Evolutionary conservation across 345 rosid genomes (phyloP), one percentile per base, ranked within the genome.

Genomic region (Eucalyptus lansdowneana): DNA sequence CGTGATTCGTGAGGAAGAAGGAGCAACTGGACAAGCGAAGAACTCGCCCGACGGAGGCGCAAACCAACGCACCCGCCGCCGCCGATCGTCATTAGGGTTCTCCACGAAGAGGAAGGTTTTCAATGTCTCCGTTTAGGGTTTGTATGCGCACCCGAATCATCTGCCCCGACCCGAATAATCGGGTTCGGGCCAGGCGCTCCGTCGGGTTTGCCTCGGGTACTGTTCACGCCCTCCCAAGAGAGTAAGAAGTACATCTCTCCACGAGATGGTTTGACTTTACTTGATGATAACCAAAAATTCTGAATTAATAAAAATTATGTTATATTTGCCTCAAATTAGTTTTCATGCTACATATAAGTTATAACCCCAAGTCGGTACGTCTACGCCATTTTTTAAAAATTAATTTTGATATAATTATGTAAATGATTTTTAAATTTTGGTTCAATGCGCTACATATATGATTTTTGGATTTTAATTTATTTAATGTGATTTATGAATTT

Each of bases 391-490:
- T 27, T 60, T 11, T 27, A 3, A 1, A 12, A 27, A 11, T 60
- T 27, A 60, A 27, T 60, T 11, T 60, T 24, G 62, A 56, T 56
- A 10, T 21, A 53, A 7, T 53, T 53, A 21, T 4, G 0, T 0
- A 53, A 8, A 53, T 53, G 2, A 53, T 53, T 21, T 21, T 53
- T 8, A 21, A 21, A 53, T 21, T 53, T 53, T 8, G 11, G 2
- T 53, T 53, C 0, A 19, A 53, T 53, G 0, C 0, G 2, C 21
- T 1, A 16, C 6, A 51, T 51, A 16, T 16, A 51, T 51, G 4
- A 50, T 50, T 0, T 0, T 16, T 51, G 0, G 2, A 51, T 51
- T 51, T 51, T 51, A 51, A 51, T 51, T 51, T 51, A 51, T 51
- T 51, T 7, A 51, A 53, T 53, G 0, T 53, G 0, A 53, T 53